Base-by-base conservation (phyloP, 345 rosid species). In the Cochlearia excelsa region DNA sequence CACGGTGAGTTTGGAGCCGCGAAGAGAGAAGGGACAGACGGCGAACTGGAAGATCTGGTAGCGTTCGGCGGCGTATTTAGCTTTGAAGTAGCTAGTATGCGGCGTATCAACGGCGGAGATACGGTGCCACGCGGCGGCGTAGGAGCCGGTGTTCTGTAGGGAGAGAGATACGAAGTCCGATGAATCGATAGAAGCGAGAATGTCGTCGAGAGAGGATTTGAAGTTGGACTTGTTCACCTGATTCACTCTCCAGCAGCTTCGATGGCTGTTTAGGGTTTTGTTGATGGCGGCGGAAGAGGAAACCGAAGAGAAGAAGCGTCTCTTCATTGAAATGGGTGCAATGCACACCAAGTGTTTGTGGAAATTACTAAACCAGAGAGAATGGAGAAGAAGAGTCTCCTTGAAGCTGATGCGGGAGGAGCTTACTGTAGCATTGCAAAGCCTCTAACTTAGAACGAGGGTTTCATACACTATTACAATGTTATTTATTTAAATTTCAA, bases 11-110 rank as follows among this genome's bases (percentile, higher is more conserved):
- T 75, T 80, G 54, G 84, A 75, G 43, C 71, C 77, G 31, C 59
- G 57, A 57, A 85, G 38, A 31, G 79, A 68, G 78, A 88, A 85
- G 37, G 98, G 95, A 75, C 95, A 87, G 55, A 88, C 65, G 0
- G 88, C 90, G 69, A 85, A 82, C 72, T 91, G 98, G 48, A 88
- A 69, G 48, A 84, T 69, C 81, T 88, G 95, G 74, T 82, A 91
- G 16, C 75, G 77, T 57, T 82, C 87, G 26, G 96, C 92, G 37
- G 89, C 81, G 55, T 68, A 66, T 50, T 81, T 84, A 68, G 90
- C 80, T 54, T 92, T 88, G 38, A 78, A 60, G 74, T 86, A 92
- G 59, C 95, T 93, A 3, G 78, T 80, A 10, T 80, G 77, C 1
- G 83, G 54, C 1, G 93, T 76, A 67, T 92, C 95, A 46, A 84